Evolutionary conservation across 2,329 filamentous ascomycete genomes (phyloP).

Genomic region (Thelonectria discophora): DNA sequence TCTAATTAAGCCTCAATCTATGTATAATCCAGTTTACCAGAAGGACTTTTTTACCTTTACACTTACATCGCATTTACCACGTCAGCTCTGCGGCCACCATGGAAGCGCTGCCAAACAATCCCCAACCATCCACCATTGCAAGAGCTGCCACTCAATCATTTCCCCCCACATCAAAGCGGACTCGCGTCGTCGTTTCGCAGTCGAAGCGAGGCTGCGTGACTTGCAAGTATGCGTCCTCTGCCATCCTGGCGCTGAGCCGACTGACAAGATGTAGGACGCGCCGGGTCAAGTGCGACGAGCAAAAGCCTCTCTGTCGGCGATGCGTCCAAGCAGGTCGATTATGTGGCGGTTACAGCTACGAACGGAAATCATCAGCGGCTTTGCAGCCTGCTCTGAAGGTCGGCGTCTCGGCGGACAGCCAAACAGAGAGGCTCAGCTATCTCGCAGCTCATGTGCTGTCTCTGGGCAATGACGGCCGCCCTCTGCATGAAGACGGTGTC

Average conservation of each 20-base stretch:
- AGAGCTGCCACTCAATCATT: not conserved
- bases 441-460: conserved; percentile 4
- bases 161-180: not conserved
- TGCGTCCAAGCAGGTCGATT: not conserved
- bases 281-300: not conserved
- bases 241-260: not conserved
- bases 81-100: not conserved
- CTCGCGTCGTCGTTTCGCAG: conserved; percentile 1
- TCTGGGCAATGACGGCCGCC: not conserved
- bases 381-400: conserved; percentile 2
- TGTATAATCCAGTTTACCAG: not conserved
- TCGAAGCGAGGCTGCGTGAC: not conserved
- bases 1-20: no score
- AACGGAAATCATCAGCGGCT: not conserved
- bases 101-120: not conserved
- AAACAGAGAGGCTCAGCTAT: not conserved
- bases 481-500: not conserved
- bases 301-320: conserved; percentile 3
- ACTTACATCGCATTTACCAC: not conserved
- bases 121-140: not conserved
- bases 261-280: conserved; percentile 1
- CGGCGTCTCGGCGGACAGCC: not conserved
- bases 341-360: not conserved
- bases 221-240: not conserved
- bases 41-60: not conserved